A percentile compares a stretch with the other conserved stretches of the same genome.
Conservation (phyloP, 768 basidiomycete genomes). For the Naganishia vishniacii region DNA sequence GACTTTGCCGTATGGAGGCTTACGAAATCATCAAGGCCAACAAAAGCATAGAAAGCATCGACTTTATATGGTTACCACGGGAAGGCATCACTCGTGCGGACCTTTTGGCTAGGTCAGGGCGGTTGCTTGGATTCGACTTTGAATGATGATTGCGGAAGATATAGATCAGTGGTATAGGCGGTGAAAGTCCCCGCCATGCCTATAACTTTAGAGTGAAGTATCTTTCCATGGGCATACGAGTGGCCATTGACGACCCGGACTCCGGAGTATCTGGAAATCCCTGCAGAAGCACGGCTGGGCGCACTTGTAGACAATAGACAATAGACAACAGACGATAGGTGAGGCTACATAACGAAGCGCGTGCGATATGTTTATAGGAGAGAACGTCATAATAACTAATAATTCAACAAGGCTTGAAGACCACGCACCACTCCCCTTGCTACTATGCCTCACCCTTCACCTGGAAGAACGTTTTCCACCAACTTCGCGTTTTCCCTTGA, state of each 20-base stretch:
- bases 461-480: conserved; percentile 47
- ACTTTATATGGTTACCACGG: conserved; percentile 11
- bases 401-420: too few relatives aligned
- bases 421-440: neutral
- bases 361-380: too few relatives aligned
- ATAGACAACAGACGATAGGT: too few relatives aligned
- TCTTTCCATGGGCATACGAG: too few relatives aligned
- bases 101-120: neutral
- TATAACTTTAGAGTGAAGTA: too few relatives aligned
- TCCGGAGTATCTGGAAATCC: too few relatives aligned
- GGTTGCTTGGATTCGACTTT: neutral
- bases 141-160: neutral
- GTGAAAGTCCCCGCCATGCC: too few relatives aligned
- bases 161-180: neutral
- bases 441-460: conserved; percentile 38
- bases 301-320: too few relatives aligned
- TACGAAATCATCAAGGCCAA: neutral
- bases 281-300: too few relatives aligned
- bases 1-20: neutral
- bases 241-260: too few relatives aligned
- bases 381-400: too few relatives aligned
- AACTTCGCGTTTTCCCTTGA: conserved; percentile 40
- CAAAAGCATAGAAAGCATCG: neutral
- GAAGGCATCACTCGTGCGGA: neutral
- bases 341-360: too few relatives aligned